Evolutionary conservation across 2,329 filamentous ascomycete species (phyloP).

Genomic region (Hypomyces perniciosus): DNA sequence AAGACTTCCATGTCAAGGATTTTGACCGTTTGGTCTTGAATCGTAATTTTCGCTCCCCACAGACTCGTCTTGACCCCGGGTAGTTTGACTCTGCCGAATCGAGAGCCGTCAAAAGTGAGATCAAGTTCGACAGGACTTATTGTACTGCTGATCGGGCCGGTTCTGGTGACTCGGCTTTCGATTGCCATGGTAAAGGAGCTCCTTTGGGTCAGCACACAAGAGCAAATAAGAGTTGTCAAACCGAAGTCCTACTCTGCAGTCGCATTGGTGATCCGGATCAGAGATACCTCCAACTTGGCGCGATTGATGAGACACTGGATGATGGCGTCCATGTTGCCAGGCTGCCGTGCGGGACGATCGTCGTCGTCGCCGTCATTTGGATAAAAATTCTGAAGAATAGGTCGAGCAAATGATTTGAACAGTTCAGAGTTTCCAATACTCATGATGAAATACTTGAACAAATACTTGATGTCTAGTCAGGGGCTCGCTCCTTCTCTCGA

Average conservation of each 20-base stretch:
- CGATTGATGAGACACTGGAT: slow-evolving; percentile 24
- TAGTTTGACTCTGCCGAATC: slow-evolving; percentile 26
- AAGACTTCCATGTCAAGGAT: slow-evolving; percentile 25
- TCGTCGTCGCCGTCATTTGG: background rate
- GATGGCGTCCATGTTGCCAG: slow-evolving; percentile 21
- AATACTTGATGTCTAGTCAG: background rate
- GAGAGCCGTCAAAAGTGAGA: slow-evolving; percentile 23
- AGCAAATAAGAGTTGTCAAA: no score
- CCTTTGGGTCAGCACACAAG: background rate
- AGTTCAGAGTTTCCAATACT: slow-evolving; percentile 20
- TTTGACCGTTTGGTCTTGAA: slow-evolving; percentile 22
- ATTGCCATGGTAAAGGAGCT: slow-evolving; percentile 27
- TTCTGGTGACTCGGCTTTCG: slow-evolving; percentile 25
- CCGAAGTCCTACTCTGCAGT: slow-evolving; percentile 23
- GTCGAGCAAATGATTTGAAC: slow-evolving; percentile 22
- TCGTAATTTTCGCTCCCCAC: slow-evolving; percentile 22
- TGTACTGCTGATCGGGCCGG: slow-evolving; percentile 25
- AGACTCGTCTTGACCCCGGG: slow-evolving; percentile 25
- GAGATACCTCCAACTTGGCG: slow-evolving; percentile 23
- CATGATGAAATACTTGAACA: slow-evolving; percentile 13
- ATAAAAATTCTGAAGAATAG: slow-evolving; percentile 13
- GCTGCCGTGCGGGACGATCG: background rate
- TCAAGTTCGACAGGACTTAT: slow-evolving; percentile 25
- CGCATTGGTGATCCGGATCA: slow-evolving; percentile 25
- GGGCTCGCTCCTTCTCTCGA: no score